A percentile compares a stretch with the other conserved stretches of the same genome.
These are phyloP conservation scores for Lizanozyma gosingica DNA, from an alignment of 1,139 yeast genomes.

Conservation along the genomic window DNA sequence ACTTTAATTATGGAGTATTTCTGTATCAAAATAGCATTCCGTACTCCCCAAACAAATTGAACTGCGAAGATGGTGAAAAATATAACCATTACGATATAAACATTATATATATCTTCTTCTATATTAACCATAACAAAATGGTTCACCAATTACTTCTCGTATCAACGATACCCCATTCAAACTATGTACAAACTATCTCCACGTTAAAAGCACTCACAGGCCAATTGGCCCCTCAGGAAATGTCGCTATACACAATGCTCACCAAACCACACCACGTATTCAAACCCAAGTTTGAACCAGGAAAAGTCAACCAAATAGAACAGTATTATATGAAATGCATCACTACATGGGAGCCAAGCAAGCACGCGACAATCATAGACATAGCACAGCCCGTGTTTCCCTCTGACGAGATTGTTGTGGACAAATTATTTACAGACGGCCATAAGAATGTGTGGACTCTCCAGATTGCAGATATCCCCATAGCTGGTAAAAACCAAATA, in stretches of 20 bases:
- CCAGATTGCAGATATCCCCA: slow-evolving; percentile 73
- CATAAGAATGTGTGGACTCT: slow-evolving; percentile 46
- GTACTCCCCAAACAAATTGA: too few species aligned
- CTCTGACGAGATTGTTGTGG: slow-evolving; percentile 15
- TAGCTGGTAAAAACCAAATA: slow-evolving; percentile 70
- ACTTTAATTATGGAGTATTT: too few species aligned
- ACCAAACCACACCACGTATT: slow-evolving; percentile 35
- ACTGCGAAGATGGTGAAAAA: too few species aligned
- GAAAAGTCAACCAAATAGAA: slow-evolving; percentile 42
- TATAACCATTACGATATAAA: too few species aligned
- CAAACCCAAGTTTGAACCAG: slow-evolving; percentile 41
- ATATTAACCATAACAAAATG: too few species aligned
- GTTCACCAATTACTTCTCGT: slow-evolving; percentile 38
- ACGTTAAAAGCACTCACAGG: slow-evolving; percentile 41
- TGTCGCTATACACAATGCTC: slow-evolving; percentile 35
- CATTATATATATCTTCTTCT: too few species aligned
- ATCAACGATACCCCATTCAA: slow-evolving; percentile 32
- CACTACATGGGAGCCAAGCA: slow-evolving; percentile 27
- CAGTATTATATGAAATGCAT: slow-evolving; percentile 38
- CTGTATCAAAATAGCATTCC: too few species aligned
- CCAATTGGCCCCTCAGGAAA: slow-evolving; percentile 26
- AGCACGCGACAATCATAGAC: not conserved
- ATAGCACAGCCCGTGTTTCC: not conserved
- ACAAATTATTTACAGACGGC: slow-evolving; percentile 22
- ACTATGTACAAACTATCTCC: slow-evolving; percentile 33